These are phyloP conservation scores for Sparassis latifolia DNA, from an alignment of 1,284 basidiomycete genomes.

Conservation along the genomic window DNA sequence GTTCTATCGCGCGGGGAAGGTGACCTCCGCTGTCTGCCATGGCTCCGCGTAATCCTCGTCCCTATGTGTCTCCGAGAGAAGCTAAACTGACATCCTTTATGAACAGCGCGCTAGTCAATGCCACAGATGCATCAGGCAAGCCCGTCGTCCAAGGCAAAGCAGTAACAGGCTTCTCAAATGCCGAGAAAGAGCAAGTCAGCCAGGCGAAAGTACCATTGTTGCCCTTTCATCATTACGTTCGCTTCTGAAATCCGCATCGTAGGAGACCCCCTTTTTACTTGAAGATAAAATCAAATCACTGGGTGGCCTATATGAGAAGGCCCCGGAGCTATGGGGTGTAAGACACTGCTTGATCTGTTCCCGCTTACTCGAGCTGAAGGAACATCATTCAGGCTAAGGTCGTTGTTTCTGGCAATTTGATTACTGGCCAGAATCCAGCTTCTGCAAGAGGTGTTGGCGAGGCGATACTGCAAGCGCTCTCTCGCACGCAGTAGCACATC, in stretches of 20 bases:
- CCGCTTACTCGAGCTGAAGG: not conserved
- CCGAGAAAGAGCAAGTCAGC: conserved; percentile 51
- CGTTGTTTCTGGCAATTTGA: conserved; percentile 38
- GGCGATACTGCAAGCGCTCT: conserved; percentile 24
- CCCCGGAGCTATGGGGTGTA: conserved; percentile 48
- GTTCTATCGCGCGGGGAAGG: conserved; percentile 58
- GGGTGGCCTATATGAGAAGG: conserved; percentile 60
- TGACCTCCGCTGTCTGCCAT: conserved; percentile 69
- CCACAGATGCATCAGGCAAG: conserved; percentile 45
- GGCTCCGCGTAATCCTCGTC: conserved; percentile 44
- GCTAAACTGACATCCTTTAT: not conserved
- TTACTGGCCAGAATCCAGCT: conserved; percentile 70
- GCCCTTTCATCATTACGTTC: not conserved
- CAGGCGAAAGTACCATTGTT: conserved; percentile 31
- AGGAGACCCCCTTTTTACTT: conserved; percentile 61
- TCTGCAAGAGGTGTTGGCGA: conserved; percentile 48
- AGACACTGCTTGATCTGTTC: conserved; percentile 16
- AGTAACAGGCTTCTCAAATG: conserved; percentile 67
- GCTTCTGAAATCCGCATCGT: not conserved
- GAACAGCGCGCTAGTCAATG: conserved; percentile 43
- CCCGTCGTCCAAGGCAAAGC: conserved; percentile 58
- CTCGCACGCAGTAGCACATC: too few relatives aligned
- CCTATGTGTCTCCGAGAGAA: not conserved
- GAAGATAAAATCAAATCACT: conserved; percentile 55
- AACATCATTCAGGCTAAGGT: conserved; percentile 31